Base-by-base conservation (phyloP, 2,329 filamentous ascomycete species). In the Aquanectria penicillioides region DNA sequence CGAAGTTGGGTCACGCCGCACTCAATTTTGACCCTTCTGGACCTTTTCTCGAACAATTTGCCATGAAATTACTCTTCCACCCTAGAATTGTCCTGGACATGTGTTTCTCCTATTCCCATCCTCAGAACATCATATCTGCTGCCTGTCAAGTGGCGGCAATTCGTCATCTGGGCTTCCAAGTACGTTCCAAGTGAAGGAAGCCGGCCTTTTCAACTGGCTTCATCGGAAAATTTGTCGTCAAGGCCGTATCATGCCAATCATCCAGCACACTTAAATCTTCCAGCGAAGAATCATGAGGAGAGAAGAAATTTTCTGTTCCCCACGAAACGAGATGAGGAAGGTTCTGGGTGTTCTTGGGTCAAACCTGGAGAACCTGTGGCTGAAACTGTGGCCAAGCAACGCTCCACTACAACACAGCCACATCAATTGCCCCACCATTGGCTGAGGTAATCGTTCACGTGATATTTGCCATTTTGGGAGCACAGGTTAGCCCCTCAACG, bases 401-500 rank as follows among this genome's bases (percentile, higher is more conserved):
- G 6, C 34, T 46, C 23, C 55, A 57, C 63, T 61, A 64, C 58
- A 38, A 17, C 51, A 56, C 40, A 59, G 66, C 66, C 66, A 68
- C 65, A 50, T 20, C 22, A 15, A 43, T 38, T 28, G 5, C 23
- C 9, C 9, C 22, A 4, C 28, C 17, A 12, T 13, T 10, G 34
- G 70, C 67, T 76, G 69, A 75, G 56, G 61, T 73, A 73, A 74
- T 17, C 15, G 34, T 41, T 25, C 75, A 77, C 75, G 75, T 78
- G 75, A 77, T 61, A 22, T 52, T 12, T 29, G n/a, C 48, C 58
- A 47, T 64, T 63, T 63, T 55, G 37, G 58, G 49, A 46, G 47
- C 59, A 57, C 56, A 58, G 59, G 59, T 57, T 66, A 78, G 74
- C 77, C 77, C 77, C 77, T 78, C 76, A 71, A 68, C 66, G 70